Evolutionary conservation across 1,284 basidiomycete species (phyloP).

Genomic region (Trichosporon ovoides): DNA sequence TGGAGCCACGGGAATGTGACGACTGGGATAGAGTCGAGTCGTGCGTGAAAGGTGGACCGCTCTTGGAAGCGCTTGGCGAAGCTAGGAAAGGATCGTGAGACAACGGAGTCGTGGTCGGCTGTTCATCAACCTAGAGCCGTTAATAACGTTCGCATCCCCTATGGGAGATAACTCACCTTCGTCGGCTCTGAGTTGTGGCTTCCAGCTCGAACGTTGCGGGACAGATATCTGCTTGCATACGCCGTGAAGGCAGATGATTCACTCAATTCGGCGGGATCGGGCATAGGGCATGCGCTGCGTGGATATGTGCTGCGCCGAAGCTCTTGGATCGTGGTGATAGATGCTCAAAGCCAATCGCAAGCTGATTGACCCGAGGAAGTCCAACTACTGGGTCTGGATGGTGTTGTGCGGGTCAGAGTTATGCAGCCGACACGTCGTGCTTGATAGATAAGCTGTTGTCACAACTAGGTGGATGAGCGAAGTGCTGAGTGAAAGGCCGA

Average conservation of each 20-base stretch:
- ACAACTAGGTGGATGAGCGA: too few species aligned
- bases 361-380: too few species aligned
- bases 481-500: too few species aligned
- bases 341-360: too few species aligned
- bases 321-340: too few species aligned
- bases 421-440: too few species aligned
- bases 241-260: slow-evolving; percentile 31
- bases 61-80: slow-evolving; percentile 31
- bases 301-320: too few species aligned
- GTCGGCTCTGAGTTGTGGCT: not conserved
- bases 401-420: too few species aligned
- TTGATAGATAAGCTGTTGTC: too few species aligned
- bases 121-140: not conserved
- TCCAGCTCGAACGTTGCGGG: not conserved
- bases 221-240: slow-evolving; percentile 40
- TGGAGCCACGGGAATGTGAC: slow-evolving; percentile 26
- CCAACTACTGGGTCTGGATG: too few species aligned
- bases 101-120: not conserved
- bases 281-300: slow-evolving; percentile 1
- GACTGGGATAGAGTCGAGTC: slow-evolving; percentile 28
- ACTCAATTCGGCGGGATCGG: not conserved
- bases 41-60: slow-evolving; percentile 32
- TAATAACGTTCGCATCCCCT: not conserved
- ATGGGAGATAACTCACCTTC: not conserved
- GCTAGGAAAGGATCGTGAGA: slow-evolving; percentile 43